Evolutionary conservation across 345 rosid species (phyloP), one percentile per base, ranked within the genome.

Genomic region (Euphorbia tirucalli): DNA sequence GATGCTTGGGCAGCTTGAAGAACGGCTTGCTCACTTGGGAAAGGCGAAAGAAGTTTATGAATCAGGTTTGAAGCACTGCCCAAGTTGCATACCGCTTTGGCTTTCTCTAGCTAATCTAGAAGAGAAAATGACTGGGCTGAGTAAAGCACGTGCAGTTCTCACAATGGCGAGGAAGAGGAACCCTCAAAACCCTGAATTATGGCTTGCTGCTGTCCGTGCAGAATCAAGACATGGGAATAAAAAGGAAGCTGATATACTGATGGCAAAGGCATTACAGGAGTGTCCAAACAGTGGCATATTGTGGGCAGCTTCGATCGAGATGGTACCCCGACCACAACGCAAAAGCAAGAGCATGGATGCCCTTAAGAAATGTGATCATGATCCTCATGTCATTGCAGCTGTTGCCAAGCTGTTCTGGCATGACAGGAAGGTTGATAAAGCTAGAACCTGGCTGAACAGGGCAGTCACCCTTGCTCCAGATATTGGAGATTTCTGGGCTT

Each of bases 1-100:
- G 85, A 93, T 93, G 97, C 88, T 82, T 68, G 97, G 98, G 54
- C 98, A 93, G 92, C 93, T 91, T 5, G 97, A 91, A 74, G 96
- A 91, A 81, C 86, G 91, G 27, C 85, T 91, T 54, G 84, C 79
- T 67, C 82, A 67, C 61, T 70, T 79, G 55, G 94, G 88, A 22
- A 83, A 81, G 71, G 96, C 97, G 24, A 88, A 74, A 75, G 91
- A 84, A 67, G 87, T 86, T 58, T 91, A 86, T 77, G 90, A 87
- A 35, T 75, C 76, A 1, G 98, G 96, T 66, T 75, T 88, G 78
- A 82, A 83, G 80, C 87, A 85, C 77, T 93, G 97, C 60, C 85
- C 93, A 27, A 79, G 70, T 60, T 81, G 87, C 63, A 85, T 85
- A 71, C 86, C 93, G 14, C 84, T 93, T 60, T 93, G 97, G 98